Base-by-base conservation (phyloP, 345 rosid genomes). In the Barbarea vulgaris region DNA sequence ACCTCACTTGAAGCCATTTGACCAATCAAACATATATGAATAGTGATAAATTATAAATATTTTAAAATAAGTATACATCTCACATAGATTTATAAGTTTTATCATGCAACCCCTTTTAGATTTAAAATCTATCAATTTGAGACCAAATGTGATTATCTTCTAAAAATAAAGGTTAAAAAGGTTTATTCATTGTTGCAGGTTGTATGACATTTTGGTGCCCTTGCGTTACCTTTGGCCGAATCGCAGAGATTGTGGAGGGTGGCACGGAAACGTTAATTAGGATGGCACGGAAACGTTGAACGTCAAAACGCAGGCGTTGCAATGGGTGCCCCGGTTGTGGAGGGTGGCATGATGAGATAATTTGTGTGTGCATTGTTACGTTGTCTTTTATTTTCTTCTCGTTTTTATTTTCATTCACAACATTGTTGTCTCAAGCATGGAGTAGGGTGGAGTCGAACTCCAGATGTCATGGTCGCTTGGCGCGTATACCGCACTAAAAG, bases 201-300 rank as follows among this genome's bases (percentile, higher is more conserved):
- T 91, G 88, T 77, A 37, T 87, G 19, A 86, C 93, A 5, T 89
- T 80, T 22, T 87, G 87, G 82, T 89, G 97, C 46, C 91, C 97
- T 2, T 87, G 97, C 52, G 14, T 91, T 44, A 48, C 89, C 4
- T 88, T 89, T 13, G 90, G 93, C 64, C 81, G 83, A 62, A 81
- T 87, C 52, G 91, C 89, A 36, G 91, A 89, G 80, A 84, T 87
- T n/a, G 85, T 82, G 14, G 91, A 67, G 74, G 69, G 5, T 68
- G 79, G 69, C 27, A 60, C 0, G 47, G 46, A 50, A 75, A 75
- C 69, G 61, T 25, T 6, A 6, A 19, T 6, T 18, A 67, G 74
- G 69, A 9, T 68, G 79, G 69, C 27, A 60, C 0, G 47, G 46
- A 50, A 75, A 75, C 69, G 61, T 25, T 46, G 69, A 34, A 12